phyloP scores from a whole-genome alignment of 352 stramenopile species.

The Pythium dissotocum region DNA sequence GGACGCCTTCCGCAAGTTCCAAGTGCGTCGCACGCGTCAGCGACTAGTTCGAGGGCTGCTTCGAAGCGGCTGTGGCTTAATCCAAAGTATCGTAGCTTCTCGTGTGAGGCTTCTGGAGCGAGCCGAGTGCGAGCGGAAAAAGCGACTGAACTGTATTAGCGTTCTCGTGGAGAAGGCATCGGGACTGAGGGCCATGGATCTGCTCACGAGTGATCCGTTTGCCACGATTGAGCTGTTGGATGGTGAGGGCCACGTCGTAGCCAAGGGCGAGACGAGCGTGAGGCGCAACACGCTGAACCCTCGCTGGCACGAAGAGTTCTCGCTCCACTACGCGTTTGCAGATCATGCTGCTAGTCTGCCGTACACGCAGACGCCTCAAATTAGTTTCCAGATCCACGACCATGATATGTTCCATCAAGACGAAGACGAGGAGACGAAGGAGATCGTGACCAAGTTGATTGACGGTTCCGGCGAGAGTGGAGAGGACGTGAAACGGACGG shows the following conservation, averaged over 20 bases:
- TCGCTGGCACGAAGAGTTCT: slow-evolving; percentile 77
- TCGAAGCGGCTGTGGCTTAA: slow-evolving; percentile 32
- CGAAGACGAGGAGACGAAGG: slow-evolving; percentile 7
- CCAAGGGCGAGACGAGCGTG: slow-evolving; percentile 51
- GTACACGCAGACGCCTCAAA: not conserved
- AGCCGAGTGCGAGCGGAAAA: slow-evolving; percentile 33
- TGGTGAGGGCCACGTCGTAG: slow-evolving; percentile 30
- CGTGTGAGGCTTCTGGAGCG: slow-evolving; percentile 28
- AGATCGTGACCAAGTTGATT: not conserved
- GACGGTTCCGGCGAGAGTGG: not conserved
- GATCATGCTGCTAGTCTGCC: slow-evolving; percentile 17
- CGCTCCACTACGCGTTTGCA: slow-evolving; percentile 49
- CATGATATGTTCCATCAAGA: slow-evolving; percentile 33
- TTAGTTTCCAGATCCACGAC: slow-evolving; percentile 36
- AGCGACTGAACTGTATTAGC: slow-evolving; percentile 53
- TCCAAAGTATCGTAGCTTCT: slow-evolving; percentile 29
- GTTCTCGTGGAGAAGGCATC: slow-evolving; percentile 54
- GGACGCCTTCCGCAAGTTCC: slow-evolving; percentile 54
- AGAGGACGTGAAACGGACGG: not conserved
- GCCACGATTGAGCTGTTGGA: slow-evolving; percentile 41
- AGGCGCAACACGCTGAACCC: slow-evolving; percentile 53
- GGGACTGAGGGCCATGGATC: slow-evolving; percentile 50
- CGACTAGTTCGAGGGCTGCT: slow-evolving; percentile 38
- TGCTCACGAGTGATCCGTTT: slow-evolving; percentile 69
- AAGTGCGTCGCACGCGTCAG: slow-evolving; percentile 21